Evolutionary conservation across 345 rosid genomes (phyloP), one percentile per base, ranked within the genome.

Genomic region (Passiflora organensis): DNA sequence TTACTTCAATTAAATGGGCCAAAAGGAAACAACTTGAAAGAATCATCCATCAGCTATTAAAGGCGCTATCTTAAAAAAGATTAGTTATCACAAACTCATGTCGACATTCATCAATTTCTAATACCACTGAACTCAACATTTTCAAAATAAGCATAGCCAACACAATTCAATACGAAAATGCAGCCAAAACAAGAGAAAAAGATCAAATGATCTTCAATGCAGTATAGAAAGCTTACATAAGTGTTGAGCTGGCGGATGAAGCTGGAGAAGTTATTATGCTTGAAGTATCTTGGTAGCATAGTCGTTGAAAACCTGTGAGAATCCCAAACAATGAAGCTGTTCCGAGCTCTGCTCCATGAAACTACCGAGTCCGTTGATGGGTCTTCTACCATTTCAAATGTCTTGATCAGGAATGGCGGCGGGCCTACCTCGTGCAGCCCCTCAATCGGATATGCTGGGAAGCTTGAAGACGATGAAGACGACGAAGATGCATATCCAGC

Each of bases 361-460:
- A 64, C 62, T 34, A 64, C 56, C 2, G 68, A 15, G 13, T 64
- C 68, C 11, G 68, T 64, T 9, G 55, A 56, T 13, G 62, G 62
- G 62, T 64, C 68, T 51, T 64, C 68, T 32, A 64, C 68, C 68
- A 64, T 64, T 42, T 64, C 68, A 41, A 4, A 64, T 1, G 68
- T 64, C 62, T 64, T 64, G 17, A 36, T 56, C n/a, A 64, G 51
- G 41, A 64, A 64, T 43, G 68, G 68, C n/a, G 68, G 62, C 60
- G 96, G 94, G 13, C 94, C 96, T 5, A 59, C 70, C 45, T 90
- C 96, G 54, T 80, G 66, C 2, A 90, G 67, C 5, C 96, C 87
- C 68, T 83, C 87, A 62, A 76, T 67, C 28, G 97, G 96, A 67
- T 53, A 80, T n/a, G 94, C 85, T 16, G 81, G 57, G 1, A 71